Base-by-base conservation (phyloP, 805 yeast genomes). In the Grigorovia yakushimaensis region DNA sequence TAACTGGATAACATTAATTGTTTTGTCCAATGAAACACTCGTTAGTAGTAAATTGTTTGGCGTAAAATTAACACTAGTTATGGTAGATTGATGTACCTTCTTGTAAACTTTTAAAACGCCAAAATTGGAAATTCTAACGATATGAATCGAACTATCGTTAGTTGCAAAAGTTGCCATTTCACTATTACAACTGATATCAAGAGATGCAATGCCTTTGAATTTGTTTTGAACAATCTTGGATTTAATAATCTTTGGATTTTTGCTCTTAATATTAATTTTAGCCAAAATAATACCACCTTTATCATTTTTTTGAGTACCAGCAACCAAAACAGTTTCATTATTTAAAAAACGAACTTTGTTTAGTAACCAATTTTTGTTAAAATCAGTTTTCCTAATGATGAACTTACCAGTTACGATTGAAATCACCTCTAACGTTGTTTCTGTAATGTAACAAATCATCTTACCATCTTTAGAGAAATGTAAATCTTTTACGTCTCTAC, bases 31-130 rank as follows among this genome's bases (percentile, higher is more conserved):
- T 33, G 91, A 82, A 0, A 79, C 82, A 20, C 87, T 76, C 2
- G 87, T 91, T 43, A 87, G 65, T 47, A 72, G 73, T 44, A 75
- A 66, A 7, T 89, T 88, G 59, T 78, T 73, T 13, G 84, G 82
- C 4, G 88, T 81, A 50, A 87, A 81, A 2, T 78, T 69, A 9
- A 86, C 78, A 41, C 76, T 73, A 0, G 96, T 88, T 45, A 88
- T 80, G 22, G 94, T 88, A 62, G 85, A 85, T 8, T 74, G 69
- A 61, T 88, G 96, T 47, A 84, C 79, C 50, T 82, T 76, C 40
- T 74, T 73, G 47, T 79, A 68, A 6, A 71, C 66, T 48, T 74
- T 77, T 22, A 78, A 55, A 11, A 73, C 62, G 40, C 73, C 71
- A 49, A 88, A 74, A 51, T 73, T 77, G 2, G 71, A 67, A 15